Percentiles rank a stretch among this genome's conserved stretches.
Evolutionary conservation across 345 rosid species (phyloP).

Genomic region (thale cress (Arabidopsis thaliana)): DNA sequence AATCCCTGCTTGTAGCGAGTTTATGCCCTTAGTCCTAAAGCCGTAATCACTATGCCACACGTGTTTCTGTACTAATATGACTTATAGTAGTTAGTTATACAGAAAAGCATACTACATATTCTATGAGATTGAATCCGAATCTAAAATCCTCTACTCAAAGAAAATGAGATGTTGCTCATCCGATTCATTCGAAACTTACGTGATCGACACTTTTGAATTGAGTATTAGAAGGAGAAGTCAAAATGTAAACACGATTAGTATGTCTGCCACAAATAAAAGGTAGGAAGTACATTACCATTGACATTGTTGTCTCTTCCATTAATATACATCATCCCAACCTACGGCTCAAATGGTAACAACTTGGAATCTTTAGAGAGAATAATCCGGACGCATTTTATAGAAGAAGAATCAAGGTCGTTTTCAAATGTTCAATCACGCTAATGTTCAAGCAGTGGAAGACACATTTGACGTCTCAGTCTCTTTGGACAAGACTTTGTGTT

Average conservation of each 20-base stretch:
- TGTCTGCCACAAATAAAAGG: slow-evolving; percentile 43
- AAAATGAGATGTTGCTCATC: slow-evolving; percentile 13
- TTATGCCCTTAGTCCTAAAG: background rate
- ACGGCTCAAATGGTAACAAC: slow-evolving; percentile 34
- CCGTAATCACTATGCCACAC: background rate
- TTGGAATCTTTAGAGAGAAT: slow-evolving; percentile 25
- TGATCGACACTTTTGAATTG: slow-evolving; percentile 8
- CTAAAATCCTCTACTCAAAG: background rate
- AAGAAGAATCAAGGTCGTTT: slow-evolving; percentile 26
- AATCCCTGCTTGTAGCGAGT: background rate
- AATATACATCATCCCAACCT: slow-evolving; percentile 21
- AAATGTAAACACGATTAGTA: slow-evolving; percentile 28
- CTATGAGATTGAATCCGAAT: background rate
- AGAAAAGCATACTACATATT: background rate
- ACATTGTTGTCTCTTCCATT: slow-evolving; percentile 29
- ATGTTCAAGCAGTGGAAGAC: slow-evolving; percentile 39
- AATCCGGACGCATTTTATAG: background rate
- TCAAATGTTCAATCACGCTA: slow-evolving; percentile 32
- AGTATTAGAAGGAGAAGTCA: slow-evolving; percentile 20
- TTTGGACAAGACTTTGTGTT: slow-evolving; percentile 40
- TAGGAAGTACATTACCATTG: slow-evolving; percentile 26
- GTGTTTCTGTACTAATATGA: no score
- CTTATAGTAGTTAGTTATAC: background rate
- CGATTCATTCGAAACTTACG: slow-evolving; percentile 22
- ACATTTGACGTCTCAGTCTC: slow-evolving; percentile 41